Evolutionary conservation across 768 basidiomycete genomes (phyloP).

Genomic region (Lentinula raphanica): DNA sequence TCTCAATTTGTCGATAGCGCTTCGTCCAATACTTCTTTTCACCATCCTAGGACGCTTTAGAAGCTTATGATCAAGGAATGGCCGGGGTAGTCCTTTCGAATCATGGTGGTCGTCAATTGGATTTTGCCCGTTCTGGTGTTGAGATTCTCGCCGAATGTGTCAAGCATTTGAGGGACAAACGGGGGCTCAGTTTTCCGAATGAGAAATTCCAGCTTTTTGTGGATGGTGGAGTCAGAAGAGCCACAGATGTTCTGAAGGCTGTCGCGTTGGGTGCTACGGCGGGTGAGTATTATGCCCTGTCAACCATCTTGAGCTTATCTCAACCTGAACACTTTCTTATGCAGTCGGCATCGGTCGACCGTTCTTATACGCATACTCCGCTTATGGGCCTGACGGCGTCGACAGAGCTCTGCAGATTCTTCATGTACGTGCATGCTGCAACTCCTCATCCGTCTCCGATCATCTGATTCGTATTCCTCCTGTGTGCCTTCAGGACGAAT

Average conservation of each 20-base stretch:
- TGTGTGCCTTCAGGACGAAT: conserved; percentile 66
- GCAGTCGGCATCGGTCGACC: conserved; percentile 80
- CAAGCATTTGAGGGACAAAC: conserved; percentile 56
- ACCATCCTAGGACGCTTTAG: conserved; percentile 62
- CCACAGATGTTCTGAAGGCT: conserved; percentile 87
- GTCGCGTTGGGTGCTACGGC: conserved; percentile 87
- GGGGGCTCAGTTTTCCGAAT: conserved; percentile 72
- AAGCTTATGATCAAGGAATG: conserved; percentile 73
- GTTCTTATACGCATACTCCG: conserved; percentile 83
- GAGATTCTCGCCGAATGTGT: conserved; percentile 89
- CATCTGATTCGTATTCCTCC: not conserved
- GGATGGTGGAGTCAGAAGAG: conserved; percentile 92
- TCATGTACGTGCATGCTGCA: conserved; percentile 37
- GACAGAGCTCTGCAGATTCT: conserved; percentile 78
- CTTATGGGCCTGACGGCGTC: conserved; percentile 86
- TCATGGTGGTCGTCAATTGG: conserved; percentile 75
- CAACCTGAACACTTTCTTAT: not conserved
- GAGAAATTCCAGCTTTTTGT: conserved; percentile 79
- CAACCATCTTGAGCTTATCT: not conserved
- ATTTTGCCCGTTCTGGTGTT: conserved; percentile 81
- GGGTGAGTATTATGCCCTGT: conserved; percentile 38
- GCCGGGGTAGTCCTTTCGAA: conserved; percentile 83
- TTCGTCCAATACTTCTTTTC: too few species aligned
- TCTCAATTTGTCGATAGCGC: too few species aligned
- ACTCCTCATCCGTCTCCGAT: not conserved